Percentiles rank a stretch among this genome's conserved stretches.
Conservation (phyloP, 176 grass and related monocot species). For the Poa annua region DNA sequence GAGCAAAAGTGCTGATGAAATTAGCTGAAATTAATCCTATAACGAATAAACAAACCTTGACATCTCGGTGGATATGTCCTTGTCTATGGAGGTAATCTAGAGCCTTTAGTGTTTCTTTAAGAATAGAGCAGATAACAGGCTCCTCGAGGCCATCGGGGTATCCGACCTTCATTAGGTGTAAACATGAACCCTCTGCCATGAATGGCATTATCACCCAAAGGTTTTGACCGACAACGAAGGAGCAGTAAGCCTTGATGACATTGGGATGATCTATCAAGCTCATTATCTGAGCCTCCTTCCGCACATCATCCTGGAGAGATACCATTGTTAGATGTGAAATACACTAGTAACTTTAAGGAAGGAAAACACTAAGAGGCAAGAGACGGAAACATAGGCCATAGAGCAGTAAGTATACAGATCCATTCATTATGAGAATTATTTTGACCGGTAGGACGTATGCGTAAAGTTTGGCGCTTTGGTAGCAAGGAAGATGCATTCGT, state of each 20-base stretch:
- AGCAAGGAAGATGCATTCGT: neutral
- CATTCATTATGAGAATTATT: neutral
- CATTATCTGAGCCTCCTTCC: conserved; percentile 92
- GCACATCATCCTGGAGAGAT: conserved; percentile 76
- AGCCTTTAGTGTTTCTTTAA: conserved; percentile 94
- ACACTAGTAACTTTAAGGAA: neutral
- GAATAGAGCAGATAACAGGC: conserved; percentile 75
- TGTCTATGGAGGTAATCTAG: conserved; percentile 90
- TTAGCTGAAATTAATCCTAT: neutral
- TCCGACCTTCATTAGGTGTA: conserved; percentile 96
- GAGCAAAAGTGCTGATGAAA: neutral
- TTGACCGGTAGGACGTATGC: neutral
- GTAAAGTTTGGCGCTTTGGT: neutral
- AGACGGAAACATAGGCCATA: neutral
- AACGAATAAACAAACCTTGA: conserved; percentile 64
- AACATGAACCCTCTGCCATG: conserved; percentile 93
- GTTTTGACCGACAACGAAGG: conserved; percentile 77
- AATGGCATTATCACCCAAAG: conserved; percentile 99
- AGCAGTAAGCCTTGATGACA: conserved; percentile 86
- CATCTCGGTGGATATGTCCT: conserved; percentile 95
- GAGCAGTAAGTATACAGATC: neutral
- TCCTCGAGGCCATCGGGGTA: conserved; percentile 92
- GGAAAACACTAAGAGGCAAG: neutral
- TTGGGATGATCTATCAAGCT: conserved; percentile 95
- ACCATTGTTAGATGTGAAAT: conserved; percentile 18